Conservation (phyloP, 2,329 filamentous ascomycete genomes). For the Teratosphaeria nubilosa region DNA sequence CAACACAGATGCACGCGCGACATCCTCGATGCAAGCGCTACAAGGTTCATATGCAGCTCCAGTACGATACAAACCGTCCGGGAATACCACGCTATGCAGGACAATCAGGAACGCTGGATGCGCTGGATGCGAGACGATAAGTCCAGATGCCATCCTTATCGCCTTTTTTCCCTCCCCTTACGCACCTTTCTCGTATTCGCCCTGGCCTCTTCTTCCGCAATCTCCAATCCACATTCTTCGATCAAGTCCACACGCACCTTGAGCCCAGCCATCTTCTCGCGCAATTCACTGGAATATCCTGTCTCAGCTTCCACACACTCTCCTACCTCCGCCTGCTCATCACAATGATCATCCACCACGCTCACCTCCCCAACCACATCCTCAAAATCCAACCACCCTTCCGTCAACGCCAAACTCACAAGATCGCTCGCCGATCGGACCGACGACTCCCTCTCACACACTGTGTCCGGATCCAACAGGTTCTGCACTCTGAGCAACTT, state of each 20-base stretch:
- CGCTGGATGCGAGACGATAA: background rate
- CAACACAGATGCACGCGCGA: background rate
- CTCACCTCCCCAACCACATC: slow-evolving; percentile 23
- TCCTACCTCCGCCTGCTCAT: background rate
- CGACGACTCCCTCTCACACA: slow-evolving; percentile 8
- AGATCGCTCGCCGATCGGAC: slow-evolving; percentile 17
- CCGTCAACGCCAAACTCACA: slow-evolving; percentile 22
- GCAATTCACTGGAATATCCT: background rate
- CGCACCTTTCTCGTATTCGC: background rate
- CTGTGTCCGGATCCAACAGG: slow-evolving; percentile 27
- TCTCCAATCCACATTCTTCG: slow-evolving; percentile 5
- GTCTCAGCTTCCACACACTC: background rate
- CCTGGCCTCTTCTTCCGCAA: slow-evolving; percentile 2
- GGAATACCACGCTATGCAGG: background rate
- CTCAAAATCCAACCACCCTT: slow-evolving; percentile 25
- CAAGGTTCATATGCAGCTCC: too few relatives aligned
- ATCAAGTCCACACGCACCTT: slow-evolving; percentile 4
- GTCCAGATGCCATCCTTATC: background rate
- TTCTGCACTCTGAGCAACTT: slow-evolving; percentile 27
- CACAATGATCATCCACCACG: slow-evolving; percentile 1
- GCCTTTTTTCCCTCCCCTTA: background rate
- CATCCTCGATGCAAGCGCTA: background rate
- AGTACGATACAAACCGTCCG: background rate
- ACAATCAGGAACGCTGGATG: background rate
- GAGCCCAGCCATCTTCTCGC: slow-evolving; percentile 1